phyloP scores from a whole-genome alignment of 2,329 filamentous ascomycete species.

The Amylocarpus encephaloides region DNA sequence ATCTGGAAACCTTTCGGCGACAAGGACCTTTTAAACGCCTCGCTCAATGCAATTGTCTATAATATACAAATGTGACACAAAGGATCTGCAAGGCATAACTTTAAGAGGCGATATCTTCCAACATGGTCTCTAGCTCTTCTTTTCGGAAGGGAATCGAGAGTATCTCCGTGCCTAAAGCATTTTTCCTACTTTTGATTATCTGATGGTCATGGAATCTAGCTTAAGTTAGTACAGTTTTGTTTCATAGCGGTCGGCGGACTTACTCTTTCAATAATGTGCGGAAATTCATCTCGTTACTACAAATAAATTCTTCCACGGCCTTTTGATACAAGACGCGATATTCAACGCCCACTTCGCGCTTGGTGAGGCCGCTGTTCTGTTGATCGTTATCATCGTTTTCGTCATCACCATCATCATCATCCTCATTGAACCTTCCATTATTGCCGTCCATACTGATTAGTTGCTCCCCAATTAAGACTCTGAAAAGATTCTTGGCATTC shows the following conservation, averaged over 20 bases:
- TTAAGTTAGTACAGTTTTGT: constrained; percentile 25
- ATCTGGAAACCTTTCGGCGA: not conserved
- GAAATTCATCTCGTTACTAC: constrained; percentile 93
- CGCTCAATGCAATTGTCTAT: constrained; percentile 8
- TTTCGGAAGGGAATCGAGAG: constrained; percentile 78
- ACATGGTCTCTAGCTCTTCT: constrained; percentile 80
- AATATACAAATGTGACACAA: not conserved
- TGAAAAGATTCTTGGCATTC: constrained; percentile 83
- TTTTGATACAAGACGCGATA: constrained; percentile 91
- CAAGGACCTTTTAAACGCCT: constrained; percentile 5
- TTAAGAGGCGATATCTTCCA: constrained; percentile 61
- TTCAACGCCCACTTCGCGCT: constrained; percentile 61
- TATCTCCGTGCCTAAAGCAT: constrained; percentile 77
- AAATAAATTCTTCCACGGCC: constrained; percentile 93
- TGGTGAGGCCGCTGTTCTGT: constrained; percentile 19
- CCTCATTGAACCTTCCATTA: constrained; percentile 41
- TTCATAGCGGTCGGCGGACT: constrained; percentile 27
- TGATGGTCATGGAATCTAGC: constrained; percentile 88
- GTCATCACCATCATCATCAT: constrained; percentile 45
- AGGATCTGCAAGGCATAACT: not conserved
- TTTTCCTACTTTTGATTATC: constrained; percentile 87
- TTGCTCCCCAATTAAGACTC: constrained; percentile 77
- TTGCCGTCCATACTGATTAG: constrained; percentile 58
- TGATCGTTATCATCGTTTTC: constrained; percentile 30
- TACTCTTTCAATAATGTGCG: constrained; percentile 88